phyloP scores from a whole-genome alignment of 305 asterid species.

The Ruellia speciosa region DNA sequence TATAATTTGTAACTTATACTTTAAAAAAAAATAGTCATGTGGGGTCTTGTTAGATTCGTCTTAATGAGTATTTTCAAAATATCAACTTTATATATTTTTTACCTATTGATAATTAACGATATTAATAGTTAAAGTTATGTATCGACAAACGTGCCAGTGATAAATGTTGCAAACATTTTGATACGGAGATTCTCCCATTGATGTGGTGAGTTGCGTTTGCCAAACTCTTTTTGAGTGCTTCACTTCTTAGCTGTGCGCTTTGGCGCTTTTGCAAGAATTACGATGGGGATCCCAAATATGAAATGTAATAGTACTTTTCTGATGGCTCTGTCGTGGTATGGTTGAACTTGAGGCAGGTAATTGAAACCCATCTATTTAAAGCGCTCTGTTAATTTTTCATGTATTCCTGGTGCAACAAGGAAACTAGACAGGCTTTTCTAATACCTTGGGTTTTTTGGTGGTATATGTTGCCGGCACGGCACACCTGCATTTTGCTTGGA shows the following conservation, averaged over 20 bases:
- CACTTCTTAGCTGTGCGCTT: background rate
- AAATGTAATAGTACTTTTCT: background rate
- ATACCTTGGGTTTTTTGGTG: no score
- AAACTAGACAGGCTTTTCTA: background rate
- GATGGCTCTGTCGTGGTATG: background rate
- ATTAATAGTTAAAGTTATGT: no score
- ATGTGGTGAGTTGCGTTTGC: background rate
- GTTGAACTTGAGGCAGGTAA: background rate
- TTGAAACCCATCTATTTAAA: background rate
- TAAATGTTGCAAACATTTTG: no score
- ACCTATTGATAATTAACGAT: no score
- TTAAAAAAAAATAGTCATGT: no score
- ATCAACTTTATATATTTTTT: no score
- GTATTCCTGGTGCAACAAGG: background rate
- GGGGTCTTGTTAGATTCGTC: no score
- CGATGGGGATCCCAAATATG: background rate
- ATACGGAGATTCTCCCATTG: no score
- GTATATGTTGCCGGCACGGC: background rate
- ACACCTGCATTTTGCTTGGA: background rate
- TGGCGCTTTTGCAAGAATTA: background rate
- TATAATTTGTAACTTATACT: no score
- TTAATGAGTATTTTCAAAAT: no score
- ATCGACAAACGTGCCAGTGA: no score
- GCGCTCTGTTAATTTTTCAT: background rate
- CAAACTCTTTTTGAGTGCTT: background rate